Conservation (phyloP, 2,329 filamentous ascomycete species). For the Leptographium galeiforme region DNA sequence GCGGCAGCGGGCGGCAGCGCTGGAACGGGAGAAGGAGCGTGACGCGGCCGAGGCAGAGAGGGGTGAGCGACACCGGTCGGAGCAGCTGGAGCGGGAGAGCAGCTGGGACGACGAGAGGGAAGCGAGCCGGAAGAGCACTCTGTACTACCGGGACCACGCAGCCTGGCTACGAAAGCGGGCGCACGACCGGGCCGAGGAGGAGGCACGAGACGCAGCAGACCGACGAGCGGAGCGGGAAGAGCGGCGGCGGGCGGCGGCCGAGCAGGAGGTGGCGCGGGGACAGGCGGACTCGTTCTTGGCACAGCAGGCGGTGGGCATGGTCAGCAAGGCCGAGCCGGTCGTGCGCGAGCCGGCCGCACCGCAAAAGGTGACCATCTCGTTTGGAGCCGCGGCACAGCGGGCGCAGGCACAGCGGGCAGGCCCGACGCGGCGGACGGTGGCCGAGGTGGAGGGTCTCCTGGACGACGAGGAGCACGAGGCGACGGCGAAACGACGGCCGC, state of each 20-base stretch:
- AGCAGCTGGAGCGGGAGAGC: conserved; percentile 47
- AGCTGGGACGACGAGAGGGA: conserved; percentile 92
- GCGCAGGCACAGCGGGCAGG: conserved; percentile 42
- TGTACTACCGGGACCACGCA: conserved; percentile 79
- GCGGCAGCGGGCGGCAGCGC: conserved; percentile 64
- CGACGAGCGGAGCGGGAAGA: conserved; percentile 67
- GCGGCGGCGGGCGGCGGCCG: conserved; percentile 50
- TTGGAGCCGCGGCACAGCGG: conserved; percentile 76
- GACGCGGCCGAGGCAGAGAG: conserved; percentile 63
- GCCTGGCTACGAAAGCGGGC: conserved; percentile 75
- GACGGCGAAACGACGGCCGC: conserved; percentile 54
- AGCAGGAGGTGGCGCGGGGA: conserved; percentile 65
- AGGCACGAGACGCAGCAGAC: conserved; percentile 68
- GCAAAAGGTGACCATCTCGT: conserved; percentile 80
- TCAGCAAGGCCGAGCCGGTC: no score
- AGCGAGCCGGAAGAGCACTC: conserved; percentile 52
- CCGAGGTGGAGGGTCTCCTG: conserved; percentile 84
- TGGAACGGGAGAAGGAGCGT: conserved; percentile 72
- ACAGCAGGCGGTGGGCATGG: conserved; percentile 66
- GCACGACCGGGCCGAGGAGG: conserved; percentile 59
- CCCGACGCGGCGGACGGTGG: conserved; percentile 62
- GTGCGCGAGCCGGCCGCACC: conserved; percentile 25
- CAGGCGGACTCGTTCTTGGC: conserved; percentile 88
- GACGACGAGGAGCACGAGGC: conserved; percentile 83
- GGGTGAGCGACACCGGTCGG: conserved; percentile 51